phyloP scores from a whole-genome alignment of 1,284 basidiomycete genomes.

The Moesziomyces aphidis region DNA sequence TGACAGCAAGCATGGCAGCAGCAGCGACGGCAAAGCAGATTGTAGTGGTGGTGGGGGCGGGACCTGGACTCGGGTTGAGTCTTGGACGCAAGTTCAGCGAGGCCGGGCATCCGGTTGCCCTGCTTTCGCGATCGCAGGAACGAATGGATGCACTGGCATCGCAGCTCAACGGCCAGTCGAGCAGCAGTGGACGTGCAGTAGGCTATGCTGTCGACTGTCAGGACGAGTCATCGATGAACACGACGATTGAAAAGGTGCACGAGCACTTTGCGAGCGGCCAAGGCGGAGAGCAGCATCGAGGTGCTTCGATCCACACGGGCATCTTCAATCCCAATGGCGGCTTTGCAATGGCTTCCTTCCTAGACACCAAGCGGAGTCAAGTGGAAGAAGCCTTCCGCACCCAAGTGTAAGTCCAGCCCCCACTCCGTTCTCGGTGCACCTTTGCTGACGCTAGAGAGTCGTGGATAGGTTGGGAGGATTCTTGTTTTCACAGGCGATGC shows the following conservation, averaged over 20 bases:
- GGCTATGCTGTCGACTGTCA: slow-evolving; percentile 40
- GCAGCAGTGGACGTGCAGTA: slow-evolving; percentile 19
- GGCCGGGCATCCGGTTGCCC: slow-evolving; percentile 45
- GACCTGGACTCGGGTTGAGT: slow-evolving; percentile 39
- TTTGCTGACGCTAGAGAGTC: neutral
- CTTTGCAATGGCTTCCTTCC: slow-evolving; percentile 26
- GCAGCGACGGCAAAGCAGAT: slow-evolving; percentile 37
- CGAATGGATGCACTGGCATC: slow-evolving; percentile 35
- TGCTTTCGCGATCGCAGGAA: slow-evolving; percentile 37
- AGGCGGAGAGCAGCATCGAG: slow-evolving; percentile 25
- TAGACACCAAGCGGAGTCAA: slow-evolving; percentile 44
- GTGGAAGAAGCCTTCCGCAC: slow-evolving; percentile 39
- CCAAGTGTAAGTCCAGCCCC: slow-evolving; percentile 28
- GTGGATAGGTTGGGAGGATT: slow-evolving; percentile 29
- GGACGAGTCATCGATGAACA: slow-evolving; percentile 27
- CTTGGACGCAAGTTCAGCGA: slow-evolving; percentile 35
- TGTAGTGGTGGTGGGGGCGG: slow-evolving; percentile 37
- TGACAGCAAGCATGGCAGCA: slow-evolving; percentile 4
- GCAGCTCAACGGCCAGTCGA: slow-evolving; percentile 27
- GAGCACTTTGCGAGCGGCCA: slow-evolving; percentile 29
- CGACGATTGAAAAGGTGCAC: slow-evolving; percentile 25
- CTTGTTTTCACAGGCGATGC: slow-evolving; percentile 36
- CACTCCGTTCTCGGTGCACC: neutral
- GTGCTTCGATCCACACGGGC: slow-evolving; percentile 36
- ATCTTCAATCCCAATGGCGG: slow-evolving; percentile 49